A percentile compares a stretch with the other conserved stretches of the same genome.
Conservation (phyloP, 306 rosid species). For the Hylodesmum podocarpum region DNA sequence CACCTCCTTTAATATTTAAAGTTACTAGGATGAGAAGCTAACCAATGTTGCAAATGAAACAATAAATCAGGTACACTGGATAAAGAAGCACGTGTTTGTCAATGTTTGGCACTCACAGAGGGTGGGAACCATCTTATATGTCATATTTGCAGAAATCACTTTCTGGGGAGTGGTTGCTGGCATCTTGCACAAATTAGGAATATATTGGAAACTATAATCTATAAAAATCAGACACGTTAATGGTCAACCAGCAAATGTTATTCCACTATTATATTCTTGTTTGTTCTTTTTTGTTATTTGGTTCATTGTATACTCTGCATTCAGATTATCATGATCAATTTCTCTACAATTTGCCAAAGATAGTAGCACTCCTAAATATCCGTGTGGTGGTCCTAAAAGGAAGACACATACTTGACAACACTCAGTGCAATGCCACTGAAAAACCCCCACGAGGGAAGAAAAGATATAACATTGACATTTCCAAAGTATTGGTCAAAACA, state of each 20-base stretch:
- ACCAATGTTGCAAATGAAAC: background rate
- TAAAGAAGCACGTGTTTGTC: constrained; percentile 63
- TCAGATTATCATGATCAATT: background rate
- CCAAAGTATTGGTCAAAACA: background rate
- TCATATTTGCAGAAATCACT: constrained; percentile 76
- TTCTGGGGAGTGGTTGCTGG: constrained; percentile 85
- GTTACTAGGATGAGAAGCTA: background rate
- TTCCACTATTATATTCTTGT: background rate
- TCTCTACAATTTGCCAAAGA: background rate
- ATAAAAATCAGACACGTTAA: background rate
- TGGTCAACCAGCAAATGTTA: background rate
- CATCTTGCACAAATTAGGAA: constrained; percentile 71
- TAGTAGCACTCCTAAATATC: background rate
- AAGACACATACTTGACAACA: background rate
- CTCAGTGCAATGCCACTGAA: background rate
- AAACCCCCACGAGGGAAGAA: background rate
- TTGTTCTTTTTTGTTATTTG: background rate
- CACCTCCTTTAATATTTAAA: background rate
- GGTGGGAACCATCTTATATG: constrained; percentile 76
- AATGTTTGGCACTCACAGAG: constrained; percentile 80
- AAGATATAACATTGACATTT: background rate
- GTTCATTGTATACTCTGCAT: constrained; percentile 1
- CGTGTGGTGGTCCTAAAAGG: background rate
- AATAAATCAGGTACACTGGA: constrained; percentile 72
- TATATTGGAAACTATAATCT: constrained; percentile 74